phyloP scores from a whole-genome alignment of 73 alveolate species.

The Effrenium voratum region DNA sequence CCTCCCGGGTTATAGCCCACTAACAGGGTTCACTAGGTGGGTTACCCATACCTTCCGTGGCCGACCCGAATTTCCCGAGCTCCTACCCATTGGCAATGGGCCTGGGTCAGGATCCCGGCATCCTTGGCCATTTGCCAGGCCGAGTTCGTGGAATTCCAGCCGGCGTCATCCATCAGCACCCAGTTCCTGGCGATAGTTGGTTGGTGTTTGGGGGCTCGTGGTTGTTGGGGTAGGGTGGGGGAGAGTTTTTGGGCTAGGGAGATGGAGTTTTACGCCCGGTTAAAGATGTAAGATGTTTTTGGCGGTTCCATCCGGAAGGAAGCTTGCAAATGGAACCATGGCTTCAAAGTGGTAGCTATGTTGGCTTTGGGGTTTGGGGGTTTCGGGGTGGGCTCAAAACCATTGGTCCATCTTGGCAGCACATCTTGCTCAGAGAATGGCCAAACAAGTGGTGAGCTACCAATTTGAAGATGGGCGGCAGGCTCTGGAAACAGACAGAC shows the following conservation, averaged over 20 bases:
- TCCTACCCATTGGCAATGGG: background rate
- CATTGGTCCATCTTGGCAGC: too few species aligned
- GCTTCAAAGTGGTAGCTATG: too few species aligned
- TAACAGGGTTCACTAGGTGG: too few species aligned
- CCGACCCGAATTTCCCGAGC: background rate
- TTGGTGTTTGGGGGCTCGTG: background rate
- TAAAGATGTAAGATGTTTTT: background rate
- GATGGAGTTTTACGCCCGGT: background rate
- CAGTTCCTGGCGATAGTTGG: constrained; percentile 44
- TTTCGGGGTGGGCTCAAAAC: too few species aligned
- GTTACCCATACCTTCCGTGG: too few species aligned
- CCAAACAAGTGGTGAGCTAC: too few species aligned
- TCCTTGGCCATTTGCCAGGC: constrained; percentile 93
- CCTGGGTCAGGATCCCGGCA: constrained; percentile 86
- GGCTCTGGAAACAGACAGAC: constrained; percentile 44
- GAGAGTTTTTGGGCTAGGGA: background rate
- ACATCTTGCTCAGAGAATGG: too few species aligned
- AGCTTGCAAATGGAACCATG: too few species aligned
- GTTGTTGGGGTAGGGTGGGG: background rate
- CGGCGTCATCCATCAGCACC: constrained; percentile 91
- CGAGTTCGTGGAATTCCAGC: constrained; percentile 88
- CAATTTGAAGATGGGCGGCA: too few species aligned
- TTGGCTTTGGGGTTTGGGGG: too few species aligned
- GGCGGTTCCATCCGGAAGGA: too few species aligned
- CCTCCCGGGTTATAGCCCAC: too few species aligned